Percentiles rank a stretch among this genome's conserved stretches.
Evolutionary conservation across 345 rosid genomes (phyloP).

Genomic region (Erodium maritimum): DNA sequence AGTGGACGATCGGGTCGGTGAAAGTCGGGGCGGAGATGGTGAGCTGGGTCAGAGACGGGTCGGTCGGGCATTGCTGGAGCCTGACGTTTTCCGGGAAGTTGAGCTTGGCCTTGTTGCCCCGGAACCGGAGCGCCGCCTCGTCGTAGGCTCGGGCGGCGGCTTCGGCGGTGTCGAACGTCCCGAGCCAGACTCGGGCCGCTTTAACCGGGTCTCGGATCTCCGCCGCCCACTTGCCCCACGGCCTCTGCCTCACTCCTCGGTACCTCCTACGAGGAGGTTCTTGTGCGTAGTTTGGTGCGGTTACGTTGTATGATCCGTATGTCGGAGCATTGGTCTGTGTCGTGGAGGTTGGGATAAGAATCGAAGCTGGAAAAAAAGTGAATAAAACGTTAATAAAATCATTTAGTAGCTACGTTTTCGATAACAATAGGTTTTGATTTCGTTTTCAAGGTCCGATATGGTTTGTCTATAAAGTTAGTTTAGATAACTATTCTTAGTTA

Average conservation of each 20-base stretch:
- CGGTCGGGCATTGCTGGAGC: constrained; percentile 22
- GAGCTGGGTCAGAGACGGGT: constrained; percentile 15
- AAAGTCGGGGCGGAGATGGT: constrained; percentile 27
- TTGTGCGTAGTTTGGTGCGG: constrained; percentile 4
- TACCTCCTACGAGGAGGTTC: constrained; percentile 46
- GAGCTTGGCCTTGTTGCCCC: constrained; percentile 87
- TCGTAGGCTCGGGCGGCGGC: constrained; percentile 90
- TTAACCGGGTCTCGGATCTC: constrained; percentile 85
- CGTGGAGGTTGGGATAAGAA: no score
- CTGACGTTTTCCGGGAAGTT: constrained; percentile 85
- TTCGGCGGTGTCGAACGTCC: constrained; percentile 82
- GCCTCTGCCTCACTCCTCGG: constrained; percentile 84
- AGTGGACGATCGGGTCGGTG: constrained; percentile 12
- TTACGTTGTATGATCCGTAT: constrained; percentile 31
- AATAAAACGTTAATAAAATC: no score
- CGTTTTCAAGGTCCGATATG: no score
- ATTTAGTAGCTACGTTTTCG: no score
- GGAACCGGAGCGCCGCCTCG: constrained; percentile 67
- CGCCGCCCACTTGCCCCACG: constrained; percentile 98
- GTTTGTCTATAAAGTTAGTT: no score
- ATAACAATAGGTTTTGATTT: no score
- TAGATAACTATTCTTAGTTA: no score
- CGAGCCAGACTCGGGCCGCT: constrained; percentile 88
- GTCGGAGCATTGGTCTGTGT: neutral
- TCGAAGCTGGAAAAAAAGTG: no score